Percentiles rank a stretch among this genome's conserved stretches.
These are phyloP conservation scores for Globisporangium spiculum DNA, from an alignment of 352 stramenopile species.

Conservation along the genomic window DNA sequence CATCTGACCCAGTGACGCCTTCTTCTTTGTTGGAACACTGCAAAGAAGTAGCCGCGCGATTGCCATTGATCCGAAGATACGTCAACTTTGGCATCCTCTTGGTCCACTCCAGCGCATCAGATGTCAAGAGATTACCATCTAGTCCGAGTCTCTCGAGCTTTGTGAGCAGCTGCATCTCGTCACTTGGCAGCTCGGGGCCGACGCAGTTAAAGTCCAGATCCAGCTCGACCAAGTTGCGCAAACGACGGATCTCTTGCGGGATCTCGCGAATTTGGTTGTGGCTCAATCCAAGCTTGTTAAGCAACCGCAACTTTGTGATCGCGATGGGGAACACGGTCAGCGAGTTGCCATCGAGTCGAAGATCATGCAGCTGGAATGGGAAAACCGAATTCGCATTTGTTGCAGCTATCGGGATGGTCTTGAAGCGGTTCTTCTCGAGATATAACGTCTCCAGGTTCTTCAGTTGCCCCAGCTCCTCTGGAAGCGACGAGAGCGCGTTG, in stretches of 20 bases:
- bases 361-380: conserved; percentile 36
- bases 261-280: conserved; percentile 46
- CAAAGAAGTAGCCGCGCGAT: conserved; percentile 17
- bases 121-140: conserved; percentile 46
- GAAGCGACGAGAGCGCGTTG: conserved; percentile 50
- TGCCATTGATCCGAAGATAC: conserved; percentile 54
- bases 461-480: conserved; percentile 34
- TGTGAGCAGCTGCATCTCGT: conserved; percentile 36
- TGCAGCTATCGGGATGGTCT: conserved; percentile 28
- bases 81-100: conserved; percentile 29
- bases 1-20: neutral
- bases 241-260: conserved; percentile 43
- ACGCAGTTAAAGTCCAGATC: conserved; percentile 68
- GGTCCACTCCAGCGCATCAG: conserved; percentile 22
- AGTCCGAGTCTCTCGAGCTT: conserved; percentile 60
- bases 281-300: conserved; percentile 59
- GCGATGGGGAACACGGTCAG: conserved; percentile 43
- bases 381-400: conserved; percentile 17
- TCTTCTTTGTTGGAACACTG: neutral
- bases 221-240: conserved; percentile 60
- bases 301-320: conserved; percentile 48
- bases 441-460: conserved; percentile 49
- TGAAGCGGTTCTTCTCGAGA: conserved; percentile 62
- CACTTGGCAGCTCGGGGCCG: conserved; percentile 27
- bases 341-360: conserved; percentile 55